Evolutionary conservation across 345 rosid genomes (phyloP).

Genomic region (Dimocarpus longan): DNA sequence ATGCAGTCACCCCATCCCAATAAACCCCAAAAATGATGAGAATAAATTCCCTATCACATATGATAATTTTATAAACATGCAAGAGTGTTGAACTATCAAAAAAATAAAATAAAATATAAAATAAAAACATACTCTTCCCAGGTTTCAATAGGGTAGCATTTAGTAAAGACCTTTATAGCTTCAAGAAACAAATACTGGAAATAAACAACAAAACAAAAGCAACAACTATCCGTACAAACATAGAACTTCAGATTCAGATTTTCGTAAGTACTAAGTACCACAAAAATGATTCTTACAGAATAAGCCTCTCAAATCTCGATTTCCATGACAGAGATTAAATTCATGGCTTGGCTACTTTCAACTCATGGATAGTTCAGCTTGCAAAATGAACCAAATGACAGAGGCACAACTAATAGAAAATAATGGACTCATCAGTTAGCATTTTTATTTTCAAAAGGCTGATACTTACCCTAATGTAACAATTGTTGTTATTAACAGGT

Average conservation of each 20-base stretch:
- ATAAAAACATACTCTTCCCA: neutral
- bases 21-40: neutral
- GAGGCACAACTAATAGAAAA: neutral
- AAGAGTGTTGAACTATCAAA: neutral
- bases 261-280: neutral
- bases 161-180: neutral
- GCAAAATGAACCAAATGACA: neutral
- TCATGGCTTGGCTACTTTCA: neutral
- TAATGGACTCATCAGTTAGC: neutral
- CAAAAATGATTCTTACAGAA: neutral
- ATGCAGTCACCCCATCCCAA: constrained; percentile 6
- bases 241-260: neutral
- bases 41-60: neutral
- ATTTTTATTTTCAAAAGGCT: constrained; percentile 16
- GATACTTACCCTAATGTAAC: constrained; percentile 62
- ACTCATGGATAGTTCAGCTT: neutral
- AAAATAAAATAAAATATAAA: neutral
- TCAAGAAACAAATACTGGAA: neutral
- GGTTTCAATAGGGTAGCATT: neutral
- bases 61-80: neutral
- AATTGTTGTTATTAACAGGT: constrained; percentile 64
- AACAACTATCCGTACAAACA: neutral
- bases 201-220: neutral
- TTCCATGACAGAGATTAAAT: neutral
- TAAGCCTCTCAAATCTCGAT: neutral